phyloP scores from a whole-genome alignment of 352 stramenopile species.

The Phytophthora agathidicida region DNA sequence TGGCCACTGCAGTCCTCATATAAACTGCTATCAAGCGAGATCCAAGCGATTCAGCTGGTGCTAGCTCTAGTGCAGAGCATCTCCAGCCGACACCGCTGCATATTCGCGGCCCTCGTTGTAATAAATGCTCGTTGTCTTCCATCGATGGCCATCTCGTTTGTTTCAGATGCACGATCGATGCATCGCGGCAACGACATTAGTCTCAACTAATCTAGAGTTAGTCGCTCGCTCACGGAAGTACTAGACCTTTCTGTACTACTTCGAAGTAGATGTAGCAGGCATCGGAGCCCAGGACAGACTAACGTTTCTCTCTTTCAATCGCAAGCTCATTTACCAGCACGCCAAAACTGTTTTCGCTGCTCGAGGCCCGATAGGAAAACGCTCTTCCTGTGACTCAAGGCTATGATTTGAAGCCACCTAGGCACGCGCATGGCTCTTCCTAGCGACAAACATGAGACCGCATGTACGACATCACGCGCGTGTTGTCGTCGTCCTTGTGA shows the following conservation, averaged over 20 bases:
- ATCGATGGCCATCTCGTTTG: no score
- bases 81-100: background rate
- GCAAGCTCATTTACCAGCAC: background rate
- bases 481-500: slow-evolving; percentile 8
- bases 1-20: slow-evolving; percentile 9
- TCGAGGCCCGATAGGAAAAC: background rate
- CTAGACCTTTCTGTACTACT: no score
- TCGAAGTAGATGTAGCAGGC: no score
- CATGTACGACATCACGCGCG: background rate
- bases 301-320: no score
- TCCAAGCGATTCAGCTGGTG: background rate
- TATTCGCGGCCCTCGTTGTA: slow-evolving; percentile 9
- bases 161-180: no score
- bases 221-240: no score
- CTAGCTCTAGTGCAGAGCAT: slow-evolving; percentile 13
- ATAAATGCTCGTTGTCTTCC: slow-evolving; percentile 20
- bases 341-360: background rate
- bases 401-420: slow-evolving; percentile 14
- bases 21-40: background rate
- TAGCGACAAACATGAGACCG: slow-evolving; percentile 7
- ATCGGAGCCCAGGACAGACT: no score
- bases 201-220: no score
- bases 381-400: background rate
- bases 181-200: no score
- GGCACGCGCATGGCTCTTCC: slow-evolving; percentile 9